Evolutionary conservation across 1,284 basidiomycete genomes (phyloP), one percentile per base, ranked within the genome.

Genomic region (Thecaphora thlaspeos): DNA sequence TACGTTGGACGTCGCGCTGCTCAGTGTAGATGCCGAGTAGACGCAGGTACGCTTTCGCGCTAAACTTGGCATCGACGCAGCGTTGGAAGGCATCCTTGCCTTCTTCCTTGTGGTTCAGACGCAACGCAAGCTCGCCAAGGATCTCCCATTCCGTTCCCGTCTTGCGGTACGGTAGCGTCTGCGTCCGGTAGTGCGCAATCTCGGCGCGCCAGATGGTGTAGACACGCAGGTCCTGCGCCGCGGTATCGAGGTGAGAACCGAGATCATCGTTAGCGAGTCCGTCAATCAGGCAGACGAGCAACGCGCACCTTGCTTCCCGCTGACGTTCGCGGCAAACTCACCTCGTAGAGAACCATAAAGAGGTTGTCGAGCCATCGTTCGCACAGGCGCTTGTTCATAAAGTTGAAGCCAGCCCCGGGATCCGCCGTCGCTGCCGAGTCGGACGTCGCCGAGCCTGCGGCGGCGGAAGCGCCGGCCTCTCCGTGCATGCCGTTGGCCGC

Each of bases 161-260:
- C 82, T 97, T 97, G 61, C 90, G 86, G 77, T 97, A 98, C 0
- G 92, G 91, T 59, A 97, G 88, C 68, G 94, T 90, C 76, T 97
- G 94, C 0, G 89, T 91, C 77, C 94, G 95, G 84, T 95, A 98
- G 76, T 99, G 94, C 0, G 91, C 91, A n/a, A 97, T 88, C 77
- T 98, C 95, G 3, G 95, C 94, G 19, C 94, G 86, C 86, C 95
- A 99, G 75, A 98, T 98, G 0, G 95, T 98, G 87, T 94, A 98
- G 12, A 98, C 90, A n/a, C 95, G 87, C 44, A 98, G 82, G 77
- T 98, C 94, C 88, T 93, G 26, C 26, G 11, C 7, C 7, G 7
- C 26, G 26, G 26, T n/a, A 28, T 11, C 26, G 11, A 28, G 11
- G 26, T 5, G 11, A 28, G 26, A 28, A n/a, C 1, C 4, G 30